Conservation (phyloP, 1,284 basidiomycete species). For the Boletus calvinii region DNA sequence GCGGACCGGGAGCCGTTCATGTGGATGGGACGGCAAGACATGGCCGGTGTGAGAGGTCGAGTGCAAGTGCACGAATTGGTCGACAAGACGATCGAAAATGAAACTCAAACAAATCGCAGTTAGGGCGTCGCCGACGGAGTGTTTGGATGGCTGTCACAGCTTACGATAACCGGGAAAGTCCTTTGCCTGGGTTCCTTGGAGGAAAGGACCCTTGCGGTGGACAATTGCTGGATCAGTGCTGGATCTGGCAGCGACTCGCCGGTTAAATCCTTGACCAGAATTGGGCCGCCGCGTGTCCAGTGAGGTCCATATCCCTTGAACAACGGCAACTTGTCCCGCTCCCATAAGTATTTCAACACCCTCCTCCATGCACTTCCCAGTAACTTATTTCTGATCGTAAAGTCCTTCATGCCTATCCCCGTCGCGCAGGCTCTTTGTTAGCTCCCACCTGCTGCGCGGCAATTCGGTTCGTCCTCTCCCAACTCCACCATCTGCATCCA, state of each 20-base stretch:
- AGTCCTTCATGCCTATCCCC: slow-evolving; percentile 28
- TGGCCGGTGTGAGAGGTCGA: slow-evolving; percentile 28
- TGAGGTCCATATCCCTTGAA: slow-evolving; percentile 30
- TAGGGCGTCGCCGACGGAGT: slow-evolving; percentile 26
- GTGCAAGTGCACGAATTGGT: slow-evolving; percentile 8
- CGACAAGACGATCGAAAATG: slow-evolving; percentile 33
- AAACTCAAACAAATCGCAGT: slow-evolving; percentile 32
- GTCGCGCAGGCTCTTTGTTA: slow-evolving; percentile 13
- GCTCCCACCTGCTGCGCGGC: not conserved
- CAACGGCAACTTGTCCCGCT: slow-evolving; percentile 24
- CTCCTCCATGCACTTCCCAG: slow-evolving; percentile 25
- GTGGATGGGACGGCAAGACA: slow-evolving; percentile 17
- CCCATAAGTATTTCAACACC: slow-evolving; percentile 33
- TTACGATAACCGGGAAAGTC: slow-evolving; percentile 13
- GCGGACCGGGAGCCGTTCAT: slow-evolving; percentile 1
- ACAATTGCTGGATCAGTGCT: slow-evolving; percentile 14
- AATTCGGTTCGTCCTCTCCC: slow-evolving; percentile 9
- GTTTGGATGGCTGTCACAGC: slow-evolving; percentile 14
- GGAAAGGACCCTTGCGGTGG: slow-evolving; percentile 5
- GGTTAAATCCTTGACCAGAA: slow-evolving; percentile 28
- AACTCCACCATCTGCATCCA: not conserved
- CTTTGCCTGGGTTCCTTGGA: slow-evolving; percentile 17
- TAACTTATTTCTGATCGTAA: slow-evolving; percentile 29
- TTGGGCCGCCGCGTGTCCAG: slow-evolving; percentile 25
- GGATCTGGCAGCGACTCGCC: slow-evolving; percentile 20